Evolutionary conservation across 345 rosid genomes (phyloP), one percentile per base, ranked within the genome.

Genomic region (Excoecaria agallocha): DNA sequence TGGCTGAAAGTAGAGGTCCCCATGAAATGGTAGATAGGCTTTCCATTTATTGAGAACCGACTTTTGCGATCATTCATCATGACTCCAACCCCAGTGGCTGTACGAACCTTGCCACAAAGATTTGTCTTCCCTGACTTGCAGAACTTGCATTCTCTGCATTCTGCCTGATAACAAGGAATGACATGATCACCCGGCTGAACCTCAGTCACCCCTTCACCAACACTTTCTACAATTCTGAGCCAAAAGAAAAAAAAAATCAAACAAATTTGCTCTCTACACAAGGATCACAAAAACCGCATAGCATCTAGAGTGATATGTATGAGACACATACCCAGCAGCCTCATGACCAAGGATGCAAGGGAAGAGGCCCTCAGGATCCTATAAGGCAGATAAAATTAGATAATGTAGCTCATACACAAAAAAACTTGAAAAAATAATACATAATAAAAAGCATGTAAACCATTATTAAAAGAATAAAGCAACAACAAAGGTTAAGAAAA

Each of bases 151-250:
- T 96, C 99, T 58, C 87, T 81, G 69, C 99, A 96, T 83, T 96
- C 99, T n/a, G 99, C 99, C 78, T 95, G 98, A 80, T 95, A 95
- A 79, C 98, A 93, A 51, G 99, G 98, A 69, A 95, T 95, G 15
- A 95, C 99, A 81, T 90, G 99, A 52, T 95, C 99, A 71, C 99
- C 98, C 4, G 94, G 81, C 76, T 89, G 89, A 84, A 95, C 98
- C 71, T 89, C 97, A 2, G 92, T 89, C 13, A 93, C 98, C 11
- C 98, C 98, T 88, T 91, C 98, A 71, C 99, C 99, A 74, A 95
- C 96, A 81, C 98, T 93, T 85, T 95, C 98, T 35, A 95, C 98
- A 79, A 93, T 82, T 82, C 98, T 91, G 81, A 48, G 54, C n/a
- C n/a, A n/a, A n/a, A n/a, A n/a, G 56, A 59, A 76, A 52, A 69